Evolutionary conservation across 768 basidiomycete species (phyloP).

Genomic region (Kwoniella sp.): DNA sequence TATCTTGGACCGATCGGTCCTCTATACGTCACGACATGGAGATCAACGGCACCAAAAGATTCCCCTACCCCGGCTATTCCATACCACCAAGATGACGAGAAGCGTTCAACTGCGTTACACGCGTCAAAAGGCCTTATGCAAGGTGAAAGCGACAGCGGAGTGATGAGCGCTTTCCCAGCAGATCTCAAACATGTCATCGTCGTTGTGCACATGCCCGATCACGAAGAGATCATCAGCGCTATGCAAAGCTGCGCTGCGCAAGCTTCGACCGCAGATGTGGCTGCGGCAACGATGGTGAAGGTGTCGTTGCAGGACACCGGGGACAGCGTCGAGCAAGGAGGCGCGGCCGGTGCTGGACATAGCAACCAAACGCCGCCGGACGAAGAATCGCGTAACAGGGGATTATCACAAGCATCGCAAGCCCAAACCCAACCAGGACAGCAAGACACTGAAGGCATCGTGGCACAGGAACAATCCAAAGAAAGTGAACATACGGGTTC

Average conservation of each 20-base stretch:
- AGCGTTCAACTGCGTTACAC: no score
- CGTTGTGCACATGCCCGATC: conserved; percentile 79
- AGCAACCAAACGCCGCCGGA: no score
- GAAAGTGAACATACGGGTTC: no score
- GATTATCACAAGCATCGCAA: no score
- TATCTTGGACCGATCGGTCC: conserved; percentile 90
- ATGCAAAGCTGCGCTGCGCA: conserved; percentile 66
- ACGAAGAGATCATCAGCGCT: conserved; percentile 74
- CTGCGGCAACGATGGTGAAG: not conserved
- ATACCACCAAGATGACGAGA: not conserved
- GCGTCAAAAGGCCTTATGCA: no score
- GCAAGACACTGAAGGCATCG: no score
- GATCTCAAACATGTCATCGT: conserved; percentile 68
- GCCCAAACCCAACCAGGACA: no score
- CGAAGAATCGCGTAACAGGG: no score
- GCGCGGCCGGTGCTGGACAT: no score
- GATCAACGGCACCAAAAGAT: conserved; percentile 16
- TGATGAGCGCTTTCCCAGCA: conserved; percentile 34
- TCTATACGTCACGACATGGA: conserved; percentile 66
- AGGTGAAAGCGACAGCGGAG: not conserved
- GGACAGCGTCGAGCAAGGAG: no score
- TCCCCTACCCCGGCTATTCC: conserved; percentile 11
- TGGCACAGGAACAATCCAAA: no score
- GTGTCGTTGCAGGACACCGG: not conserved
- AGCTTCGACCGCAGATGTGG: not conserved